Base-by-base conservation (phyloP, 208 protist genomes). In the Herpetomonas samuelpessoai region DNA sequence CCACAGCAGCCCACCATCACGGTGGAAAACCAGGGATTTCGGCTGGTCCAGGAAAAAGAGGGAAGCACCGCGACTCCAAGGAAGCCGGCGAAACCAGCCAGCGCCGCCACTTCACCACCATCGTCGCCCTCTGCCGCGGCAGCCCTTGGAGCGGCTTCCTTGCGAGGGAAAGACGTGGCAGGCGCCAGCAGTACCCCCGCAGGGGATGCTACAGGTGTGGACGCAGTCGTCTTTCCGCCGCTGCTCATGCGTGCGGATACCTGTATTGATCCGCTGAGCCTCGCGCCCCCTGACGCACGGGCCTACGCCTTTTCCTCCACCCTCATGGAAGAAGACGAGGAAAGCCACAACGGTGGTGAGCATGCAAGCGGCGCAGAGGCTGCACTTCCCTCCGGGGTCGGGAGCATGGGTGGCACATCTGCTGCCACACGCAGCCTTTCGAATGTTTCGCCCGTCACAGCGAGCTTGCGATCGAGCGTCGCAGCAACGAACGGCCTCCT, bases 231-330 rank as follows among this genome's bases (percentile, higher is more conserved):
- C 35, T 14, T 41, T 6, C 12, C 56, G 25, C 71, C 76, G 52
- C 62, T 83, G 2, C 62, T 88, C 9, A 38, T 88, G 21, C 67
- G 79, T 12, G 70, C 74, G 0, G 74, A 88, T 41, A 81, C 74
- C 14, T 72, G 75, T 18, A 83, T 78, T 24, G 66, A 71, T 27
- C 39, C 2, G 28, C 24, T 24, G 21, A 65, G 64, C 28, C 62
- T 44, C 35, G 69, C 57, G 45, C 73, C 48, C 60, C 31, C 58
- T 19, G 26, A 45, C 14, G 44, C 68, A 49, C 21, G 45, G 7
- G 24, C 19, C 25, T 27, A n/a, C 4, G 38, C 51, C 16, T 39
- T 52, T 12, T 22, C 49, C 10, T 45, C 46, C 1, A 59, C 46
- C 52, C 28, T 41, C 45, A 45, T 53, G 2, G 38, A 66, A 9